These are phyloP conservation scores for Cyclotella choctawhatcheeana DNA, from an alignment of 108 stramenopile species.

Conservation along the genomic window DNA sequence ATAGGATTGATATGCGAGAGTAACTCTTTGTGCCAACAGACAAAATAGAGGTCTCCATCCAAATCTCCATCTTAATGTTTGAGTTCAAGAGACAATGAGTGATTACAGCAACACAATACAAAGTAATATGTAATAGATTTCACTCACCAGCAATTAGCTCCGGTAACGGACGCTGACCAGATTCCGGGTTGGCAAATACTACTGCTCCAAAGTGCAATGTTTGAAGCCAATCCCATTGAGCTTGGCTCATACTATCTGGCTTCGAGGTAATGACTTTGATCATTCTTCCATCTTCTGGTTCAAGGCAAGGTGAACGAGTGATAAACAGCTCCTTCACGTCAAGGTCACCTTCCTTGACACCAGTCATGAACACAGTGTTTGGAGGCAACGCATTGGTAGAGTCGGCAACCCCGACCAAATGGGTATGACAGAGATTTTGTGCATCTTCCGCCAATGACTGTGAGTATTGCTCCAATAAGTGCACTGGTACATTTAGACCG, in stretches of 20 bases:
- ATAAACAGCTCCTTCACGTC: conserved; percentile 42
- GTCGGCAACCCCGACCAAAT: conserved; percentile 61
- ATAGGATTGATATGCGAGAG: conserved; percentile 20
- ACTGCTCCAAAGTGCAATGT: conserved; percentile 52
- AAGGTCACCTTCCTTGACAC: conserved; percentile 9
- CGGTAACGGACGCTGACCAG: conserved; percentile 44
- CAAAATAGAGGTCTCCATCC: conserved; percentile 68
- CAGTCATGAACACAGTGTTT: conserved; percentile 56
- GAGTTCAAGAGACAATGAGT: too few relatives aligned
- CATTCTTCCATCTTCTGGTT: conserved; percentile 43
- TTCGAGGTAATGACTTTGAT: conserved; percentile 35
- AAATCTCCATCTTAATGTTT: conserved; percentile 68
- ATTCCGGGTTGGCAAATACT: conserved; percentile 26
- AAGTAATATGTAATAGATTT: too few relatives aligned
- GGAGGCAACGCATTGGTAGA: conserved; percentile 52
- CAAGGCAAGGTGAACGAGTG: conserved; percentile 51
- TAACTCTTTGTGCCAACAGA: conserved; percentile 56
- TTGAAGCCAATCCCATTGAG: conserved; percentile 52
- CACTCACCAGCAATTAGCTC: conserved; percentile 54
- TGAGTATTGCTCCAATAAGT: conserved; percentile 20
- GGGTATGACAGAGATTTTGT: conserved; percentile 45
- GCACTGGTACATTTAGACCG: conserved; percentile 29
- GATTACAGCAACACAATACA: too few relatives aligned
- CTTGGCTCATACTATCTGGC: conserved; percentile 52
- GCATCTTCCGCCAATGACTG: conserved; percentile 8